Conservation (phyloP, 805 yeast genomes). For the Kodamaea lidongshanica region DNA sequence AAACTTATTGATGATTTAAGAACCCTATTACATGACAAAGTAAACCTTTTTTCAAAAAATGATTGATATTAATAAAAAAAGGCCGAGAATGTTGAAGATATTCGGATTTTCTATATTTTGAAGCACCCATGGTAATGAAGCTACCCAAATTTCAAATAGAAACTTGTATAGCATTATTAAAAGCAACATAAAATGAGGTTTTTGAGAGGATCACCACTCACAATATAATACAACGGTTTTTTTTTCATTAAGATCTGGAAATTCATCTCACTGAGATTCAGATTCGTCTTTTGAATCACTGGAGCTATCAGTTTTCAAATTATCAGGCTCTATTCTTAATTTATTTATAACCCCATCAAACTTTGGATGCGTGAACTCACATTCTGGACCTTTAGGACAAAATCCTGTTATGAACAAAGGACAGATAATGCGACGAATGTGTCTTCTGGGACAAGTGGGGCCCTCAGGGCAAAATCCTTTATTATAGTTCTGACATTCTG, state of each 20-base stretch:
- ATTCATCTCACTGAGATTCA: slow-evolving; percentile 8
- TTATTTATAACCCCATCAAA: slow-evolving; percentile 43
- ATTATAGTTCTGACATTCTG: slow-evolving; percentile 77
- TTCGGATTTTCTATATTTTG: no score
- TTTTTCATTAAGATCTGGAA: neutral
- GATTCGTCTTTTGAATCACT: slow-evolving; percentile 12
- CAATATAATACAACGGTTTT: neutral
- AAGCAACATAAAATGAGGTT: no score
- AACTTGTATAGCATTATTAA: no score
- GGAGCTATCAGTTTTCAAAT: slow-evolving; percentile 23
- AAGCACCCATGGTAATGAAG: no score
- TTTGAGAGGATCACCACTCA: slow-evolving; percentile 4
- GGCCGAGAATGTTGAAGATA: no score
- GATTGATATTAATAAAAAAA: no score
- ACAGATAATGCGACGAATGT: slow-evolving; percentile 69
- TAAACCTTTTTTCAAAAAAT: no score
- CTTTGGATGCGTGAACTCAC: slow-evolving; percentile 79
- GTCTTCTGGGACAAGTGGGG: slow-evolving; percentile 77
- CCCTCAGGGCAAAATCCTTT: slow-evolving; percentile 92
- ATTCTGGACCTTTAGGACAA: slow-evolving; percentile 40
- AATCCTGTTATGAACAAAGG: slow-evolving; percentile 72
- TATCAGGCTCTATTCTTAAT: slow-evolving; percentile 41
- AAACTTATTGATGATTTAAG: no score
- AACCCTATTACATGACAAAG: no score
- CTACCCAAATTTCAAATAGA: no score